A percentile compares a stretch with the other conserved stretches of the same genome.
Conservation (phyloP, 345 rosid species). For the Eucalyptus pauciflora region DNA sequence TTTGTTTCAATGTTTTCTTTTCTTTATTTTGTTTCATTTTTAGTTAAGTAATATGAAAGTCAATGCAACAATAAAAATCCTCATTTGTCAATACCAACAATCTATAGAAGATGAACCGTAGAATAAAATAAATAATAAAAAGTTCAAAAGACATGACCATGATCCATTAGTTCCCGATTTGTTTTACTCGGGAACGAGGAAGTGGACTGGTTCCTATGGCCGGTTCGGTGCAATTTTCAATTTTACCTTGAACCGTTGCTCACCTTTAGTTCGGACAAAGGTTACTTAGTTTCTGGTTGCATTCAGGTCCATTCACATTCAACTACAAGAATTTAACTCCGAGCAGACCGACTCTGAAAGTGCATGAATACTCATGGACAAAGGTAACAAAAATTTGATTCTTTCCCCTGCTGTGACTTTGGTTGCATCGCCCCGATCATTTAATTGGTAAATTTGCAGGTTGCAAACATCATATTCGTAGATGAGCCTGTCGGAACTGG, state of each 20-base stretch:
- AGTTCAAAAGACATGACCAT: too few species aligned
- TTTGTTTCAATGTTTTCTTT: too few species aligned
- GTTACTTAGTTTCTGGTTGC: neutral
- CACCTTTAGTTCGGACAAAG: neutral
- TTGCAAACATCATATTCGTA: conserved; percentile 18
- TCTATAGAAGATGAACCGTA: too few species aligned
- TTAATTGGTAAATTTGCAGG: neutral
- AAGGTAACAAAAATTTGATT: neutral
- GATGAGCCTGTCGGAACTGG: conserved; percentile 29
- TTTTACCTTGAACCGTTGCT: neutral
- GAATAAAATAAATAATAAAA: too few species aligned
- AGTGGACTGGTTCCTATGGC: too few species aligned
- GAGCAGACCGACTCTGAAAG: neutral
- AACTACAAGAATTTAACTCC: conserved; percentile 1
- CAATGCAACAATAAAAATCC: too few species aligned
- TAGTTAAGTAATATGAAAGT: too few species aligned
- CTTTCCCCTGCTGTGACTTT: neutral
- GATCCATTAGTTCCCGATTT: too few species aligned
- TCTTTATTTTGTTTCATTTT: too few species aligned
- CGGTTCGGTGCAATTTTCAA: too few species aligned
- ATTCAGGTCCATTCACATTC: conserved; percentile 14
- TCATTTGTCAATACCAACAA: too few species aligned
- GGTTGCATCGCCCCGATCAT: neutral
- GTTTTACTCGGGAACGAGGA: too few species aligned
- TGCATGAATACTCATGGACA: conserved; percentile 18